Percentiles rank a stretch among this genome's conserved stretches.
phyloP scores from a whole-genome alignment of 441 rosid species.

The California macrophylla region DNA sequence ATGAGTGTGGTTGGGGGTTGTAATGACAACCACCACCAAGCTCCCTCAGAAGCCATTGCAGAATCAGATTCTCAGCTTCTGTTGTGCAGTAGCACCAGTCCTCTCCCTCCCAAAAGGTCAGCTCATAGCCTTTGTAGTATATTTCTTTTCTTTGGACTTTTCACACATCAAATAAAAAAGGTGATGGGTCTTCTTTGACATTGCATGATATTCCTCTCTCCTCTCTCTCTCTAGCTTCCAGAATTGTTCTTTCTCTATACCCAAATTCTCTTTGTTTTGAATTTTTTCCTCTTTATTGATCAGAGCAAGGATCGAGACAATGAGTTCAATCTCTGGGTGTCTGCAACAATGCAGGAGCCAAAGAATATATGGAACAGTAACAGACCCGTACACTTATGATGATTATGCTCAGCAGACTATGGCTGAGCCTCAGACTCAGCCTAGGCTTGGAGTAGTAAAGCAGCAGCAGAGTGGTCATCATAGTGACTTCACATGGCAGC shows the following conservation, averaged over 20 bases:
- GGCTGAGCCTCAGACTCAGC: background rate
- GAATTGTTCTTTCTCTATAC: background rate
- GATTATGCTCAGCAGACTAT: conserved; percentile 24
- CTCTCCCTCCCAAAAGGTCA: conserved; percentile 44
- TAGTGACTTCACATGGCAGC: conserved; percentile 32
- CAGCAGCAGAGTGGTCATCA: conserved; percentile 20
- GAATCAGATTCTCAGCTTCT: conserved; percentile 39
- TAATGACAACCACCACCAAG: conserved; percentile 1
- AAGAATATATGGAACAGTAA: conserved; percentile 33
- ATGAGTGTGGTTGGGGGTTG: background rate
- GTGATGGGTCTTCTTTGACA: conserved; percentile 11
- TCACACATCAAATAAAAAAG: background rate
- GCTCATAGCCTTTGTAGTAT: background rate
- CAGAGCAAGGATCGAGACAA: conserved; percentile 48
- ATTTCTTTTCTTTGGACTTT: background rate
- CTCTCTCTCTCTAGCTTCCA: background rate
- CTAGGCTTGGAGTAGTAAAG: conserved; percentile 23
- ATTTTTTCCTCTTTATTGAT: background rate
- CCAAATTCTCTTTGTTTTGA: conserved; percentile 14
- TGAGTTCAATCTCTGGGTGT: conserved; percentile 37
- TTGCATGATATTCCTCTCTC: conserved; percentile 22
- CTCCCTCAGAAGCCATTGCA: conserved; percentile 20
- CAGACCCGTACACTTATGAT: conserved; percentile 33
- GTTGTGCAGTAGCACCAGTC: conserved; percentile 9
- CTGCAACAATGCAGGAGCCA: conserved; percentile 33